phyloP scores from a whole-genome alignment of 2,329 filamentous ascomycete genomes.

The Trichocomaceae sp. region DNA sequence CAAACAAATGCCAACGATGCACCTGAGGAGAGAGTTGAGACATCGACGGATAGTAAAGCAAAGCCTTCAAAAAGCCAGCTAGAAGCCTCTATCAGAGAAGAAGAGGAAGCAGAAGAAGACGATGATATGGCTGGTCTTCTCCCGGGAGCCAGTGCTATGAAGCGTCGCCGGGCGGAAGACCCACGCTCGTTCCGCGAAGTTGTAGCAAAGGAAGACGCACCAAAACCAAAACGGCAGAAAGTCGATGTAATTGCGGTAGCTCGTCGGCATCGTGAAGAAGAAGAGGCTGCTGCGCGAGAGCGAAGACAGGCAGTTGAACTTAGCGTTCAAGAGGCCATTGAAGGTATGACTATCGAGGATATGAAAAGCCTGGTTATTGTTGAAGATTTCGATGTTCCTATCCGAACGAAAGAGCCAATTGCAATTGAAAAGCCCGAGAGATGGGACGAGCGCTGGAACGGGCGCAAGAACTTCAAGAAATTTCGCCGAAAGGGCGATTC shows the following conservation, averaged over 20 bases:
- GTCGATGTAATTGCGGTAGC: slow-evolving; percentile 64
- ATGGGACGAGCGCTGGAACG: slow-evolving; percentile 90
- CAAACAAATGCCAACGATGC: slow-evolving; percentile 23
- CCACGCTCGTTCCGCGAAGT: slow-evolving; percentile 37
- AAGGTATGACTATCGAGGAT: slow-evolving; percentile 62
- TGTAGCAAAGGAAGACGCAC: slow-evolving; percentile 22
- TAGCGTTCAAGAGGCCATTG: slow-evolving; percentile 49
- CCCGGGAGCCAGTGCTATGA: slow-evolving; percentile 69
- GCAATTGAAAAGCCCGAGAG: slow-evolving; percentile 49
- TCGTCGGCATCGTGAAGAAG: slow-evolving; percentile 45
- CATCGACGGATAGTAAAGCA: not conserved
- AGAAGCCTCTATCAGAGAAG: slow-evolving; percentile 8
- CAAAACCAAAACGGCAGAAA: slow-evolving; percentile 49
- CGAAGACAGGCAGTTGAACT: slow-evolving; percentile 61
- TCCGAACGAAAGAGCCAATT: slow-evolving; percentile 23
- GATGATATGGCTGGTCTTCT: slow-evolving; percentile 66
- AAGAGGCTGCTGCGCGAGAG: slow-evolving; percentile 49
- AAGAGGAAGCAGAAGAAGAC: slow-evolving; percentile 28
- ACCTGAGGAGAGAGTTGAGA: slow-evolving; percentile 7
- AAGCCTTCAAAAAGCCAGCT: slow-evolving; percentile 12
- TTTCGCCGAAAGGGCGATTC: slow-evolving; percentile 49
- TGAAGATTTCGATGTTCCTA: slow-evolving; percentile 63
- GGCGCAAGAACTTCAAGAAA: slow-evolving; percentile 90
- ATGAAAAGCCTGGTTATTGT: slow-evolving; percentile 69
- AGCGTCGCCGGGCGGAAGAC: slow-evolving; percentile 64